Conservation (phyloP, 208 protist genomes). For the Leishmania mexicana region DNA sequence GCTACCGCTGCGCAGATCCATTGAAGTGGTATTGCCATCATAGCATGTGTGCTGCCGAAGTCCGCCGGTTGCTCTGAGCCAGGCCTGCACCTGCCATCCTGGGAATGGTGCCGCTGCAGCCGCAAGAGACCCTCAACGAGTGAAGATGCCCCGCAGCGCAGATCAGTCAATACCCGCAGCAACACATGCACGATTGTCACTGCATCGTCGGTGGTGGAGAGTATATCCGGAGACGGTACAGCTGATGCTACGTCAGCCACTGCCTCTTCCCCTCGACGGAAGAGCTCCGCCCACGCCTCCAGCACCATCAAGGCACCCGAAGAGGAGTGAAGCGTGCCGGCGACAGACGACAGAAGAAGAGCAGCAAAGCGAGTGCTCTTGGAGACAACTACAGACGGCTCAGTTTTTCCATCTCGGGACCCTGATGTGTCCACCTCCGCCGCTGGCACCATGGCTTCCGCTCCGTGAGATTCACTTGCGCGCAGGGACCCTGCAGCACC, state of each 20-base stretch:
- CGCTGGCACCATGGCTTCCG: neutral
- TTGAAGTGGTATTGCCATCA: constrained; percentile 9
- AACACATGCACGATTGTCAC: neutral
- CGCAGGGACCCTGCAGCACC: neutral
- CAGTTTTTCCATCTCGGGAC: neutral
- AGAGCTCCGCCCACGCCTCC: constrained; percentile 11
- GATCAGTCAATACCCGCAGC: constrained; percentile 15
- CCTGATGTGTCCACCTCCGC: neutral
- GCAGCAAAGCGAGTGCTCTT: constrained; percentile 1
- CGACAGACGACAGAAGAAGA: constrained; percentile 17
- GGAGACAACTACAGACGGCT: neutral
- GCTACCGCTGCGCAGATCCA: constrained; percentile 19
- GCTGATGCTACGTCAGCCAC: neutral
- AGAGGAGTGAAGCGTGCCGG: constrained; percentile 5
- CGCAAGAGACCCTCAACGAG: constrained; percentile 9
- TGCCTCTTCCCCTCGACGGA: neutral
- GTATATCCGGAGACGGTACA: neutral
- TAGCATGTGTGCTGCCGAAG: neutral
- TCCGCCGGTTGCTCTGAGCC: neutral
- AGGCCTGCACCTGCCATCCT: neutral
- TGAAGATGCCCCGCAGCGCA: constrained; percentile 11
- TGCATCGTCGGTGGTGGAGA: neutral
- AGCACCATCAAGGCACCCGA: constrained; percentile 12
- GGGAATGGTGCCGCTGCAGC: neutral
- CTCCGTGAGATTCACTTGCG: neutral